Percentiles rank a stretch among this genome's conserved stretches.
Conservation (phyloP, 78 protist genomes). For the slime mould (Dictyostelium discoideum) region dicty_2.7 NC_007088.5:1707001-1707500, state of each 20-base stretch:
- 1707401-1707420: background rate
- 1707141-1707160: slow-evolving; percentile 12
- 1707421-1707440: too few species aligned
- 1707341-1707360: too few species aligned
- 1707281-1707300: background rate
- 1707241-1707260: background rate
- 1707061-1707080: background rate
- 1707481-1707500: too few species aligned
- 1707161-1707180: slow-evolving; percentile 15
- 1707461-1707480: too few species aligned
- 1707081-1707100: background rate
- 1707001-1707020: background rate
- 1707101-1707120: slow-evolving; percentile 16
- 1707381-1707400: background rate
- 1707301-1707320: background rate
- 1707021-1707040: background rate
- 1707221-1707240: background rate
- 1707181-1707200: slow-evolving; percentile 54
- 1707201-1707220: background rate
- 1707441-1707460: background rate
- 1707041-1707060: background rate
- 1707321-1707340: too few species aligned
- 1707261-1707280: background rate
- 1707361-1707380: too few species aligned
- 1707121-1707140: slow-evolving; percentile 11